These are phyloP conservation scores for Leptodermis oblonga DNA, from an alignment of 257 asterid species.

Conservation along the genomic window DNA sequence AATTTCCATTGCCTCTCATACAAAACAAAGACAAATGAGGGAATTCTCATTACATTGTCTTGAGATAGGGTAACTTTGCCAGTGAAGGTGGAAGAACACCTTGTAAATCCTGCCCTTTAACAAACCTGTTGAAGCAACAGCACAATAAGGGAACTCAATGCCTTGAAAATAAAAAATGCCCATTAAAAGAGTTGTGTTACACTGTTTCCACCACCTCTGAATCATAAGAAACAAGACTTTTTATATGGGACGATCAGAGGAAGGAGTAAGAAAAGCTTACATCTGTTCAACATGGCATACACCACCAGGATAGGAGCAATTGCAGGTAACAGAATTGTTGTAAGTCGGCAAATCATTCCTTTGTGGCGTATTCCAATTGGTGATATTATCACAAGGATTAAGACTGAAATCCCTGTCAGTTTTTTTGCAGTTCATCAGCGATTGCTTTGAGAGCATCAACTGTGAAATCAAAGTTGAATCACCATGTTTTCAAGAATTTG, in stretches of 20 bases:
- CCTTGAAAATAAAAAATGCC: too few relatives aligned
- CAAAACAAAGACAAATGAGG: background rate
- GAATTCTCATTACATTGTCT: slow-evolving; percentile 31
- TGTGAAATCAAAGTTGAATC: too few relatives aligned
- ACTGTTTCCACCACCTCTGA: too few relatives aligned
- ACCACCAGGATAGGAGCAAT: slow-evolving; percentile 36
- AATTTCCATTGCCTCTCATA: background rate
- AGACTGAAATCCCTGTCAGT: slow-evolving; percentile 47
- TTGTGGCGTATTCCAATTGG: slow-evolving; percentile 38
- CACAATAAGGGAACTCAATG: too few relatives aligned
- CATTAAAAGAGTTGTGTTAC: background rate
- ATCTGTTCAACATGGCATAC: slow-evolving; percentile 47
- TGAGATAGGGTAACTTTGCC: slow-evolving; percentile 46
- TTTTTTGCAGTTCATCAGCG: slow-evolving; percentile 49
- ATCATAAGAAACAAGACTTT: too few relatives aligned
- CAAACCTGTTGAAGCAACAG: slow-evolving; percentile 28
- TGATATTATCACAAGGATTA: slow-evolving; percentile 54
- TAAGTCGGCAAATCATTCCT: slow-evolving; percentile 20
- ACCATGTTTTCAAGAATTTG: too few relatives aligned
- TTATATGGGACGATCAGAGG: too few relatives aligned
- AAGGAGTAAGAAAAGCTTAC: slow-evolving; percentile 37
- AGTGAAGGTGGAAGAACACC: slow-evolving; percentile 62
- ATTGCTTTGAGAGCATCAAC: slow-evolving; percentile 48
- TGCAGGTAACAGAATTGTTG: slow-evolving; percentile 39
- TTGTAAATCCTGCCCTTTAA: slow-evolving; percentile 50